Evolutionary conservation across 1,284 basidiomycete genomes (phyloP), one percentile per base, ranked within the genome.

Genomic region (Albatrellus sp.): DNA sequence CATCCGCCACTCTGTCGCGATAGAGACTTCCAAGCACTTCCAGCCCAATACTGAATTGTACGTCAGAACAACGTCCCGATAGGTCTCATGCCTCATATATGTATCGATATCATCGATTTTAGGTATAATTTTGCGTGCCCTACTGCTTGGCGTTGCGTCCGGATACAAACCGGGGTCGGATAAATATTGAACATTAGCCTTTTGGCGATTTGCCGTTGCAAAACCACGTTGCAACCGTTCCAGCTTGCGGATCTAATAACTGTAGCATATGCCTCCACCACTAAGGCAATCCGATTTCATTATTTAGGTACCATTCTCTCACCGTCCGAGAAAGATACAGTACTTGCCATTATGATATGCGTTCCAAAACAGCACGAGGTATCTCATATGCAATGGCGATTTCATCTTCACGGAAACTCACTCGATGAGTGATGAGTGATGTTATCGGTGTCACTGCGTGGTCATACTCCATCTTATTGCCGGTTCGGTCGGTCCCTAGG

Each of bases 151-250:
- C 41, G 3, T 7, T 7, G 24, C 24, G 24, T 7, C 24, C 7
- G 24, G 24, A 24, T 24, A 7, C 24, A 3, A 3, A 37, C 37
- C 43, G 35, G 4, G 32, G 29, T 42, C 31, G 46, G 45, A 45
- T 50, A 46, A 47, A 47, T 40, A 40, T 46, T 46, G 45, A 40
- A 17, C 36, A 37, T 52, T 52, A 52, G 19, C 47, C 49, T 52
- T 52, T 52, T 52, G 51, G 50, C 51, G 47, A 49, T 47, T 51
- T 51, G 35, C 50, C 47, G 46, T 48, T 30, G 28, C 24, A 24
- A 24, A 24, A 24, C 4, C 48, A 31, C 40, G 20, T 28, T 39
- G 30, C 40, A 31, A 34, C 16, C 7, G 38, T 40, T n/a, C 30
- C n/a, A 28, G 32, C 17, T 20, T 14, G 20, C 38, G 38, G 38